phyloP scores from a whole-genome alignment of 495 filamentous ascomycete genomes.

The Rhypophila decipiens region DNA sequence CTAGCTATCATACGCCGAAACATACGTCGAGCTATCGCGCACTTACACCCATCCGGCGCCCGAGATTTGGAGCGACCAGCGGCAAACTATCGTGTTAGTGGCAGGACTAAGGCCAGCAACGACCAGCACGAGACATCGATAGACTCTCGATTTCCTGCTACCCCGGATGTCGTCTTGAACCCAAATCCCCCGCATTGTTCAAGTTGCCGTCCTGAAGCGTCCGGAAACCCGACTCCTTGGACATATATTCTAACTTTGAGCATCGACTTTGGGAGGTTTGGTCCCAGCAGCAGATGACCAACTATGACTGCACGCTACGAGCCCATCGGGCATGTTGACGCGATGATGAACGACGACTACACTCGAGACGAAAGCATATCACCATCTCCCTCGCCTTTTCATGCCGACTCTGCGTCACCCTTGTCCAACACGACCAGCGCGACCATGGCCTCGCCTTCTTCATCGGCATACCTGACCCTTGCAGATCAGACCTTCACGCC shows the following conservation, averaged over 20 bases:
- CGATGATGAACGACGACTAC: conserved; percentile 13
- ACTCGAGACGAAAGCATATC: conserved; percentile 14
- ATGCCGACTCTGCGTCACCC: conserved; percentile 1
- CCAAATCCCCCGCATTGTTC: too few species aligned
- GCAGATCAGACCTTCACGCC: conserved; percentile 37
- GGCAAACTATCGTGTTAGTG: too few species aligned
- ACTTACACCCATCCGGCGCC: too few species aligned
- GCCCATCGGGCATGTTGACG: conserved; percentile 22
- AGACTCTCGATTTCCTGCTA: too few species aligned
- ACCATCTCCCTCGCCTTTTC: not conserved
- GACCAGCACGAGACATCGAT: too few species aligned
- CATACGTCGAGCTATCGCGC: conserved; percentile 6
- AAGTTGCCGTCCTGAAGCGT: too few species aligned
- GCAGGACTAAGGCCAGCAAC: too few species aligned
- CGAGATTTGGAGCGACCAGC: too few species aligned
- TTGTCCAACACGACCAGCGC: conserved; percentile 14
- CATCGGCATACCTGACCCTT: conserved; percentile 22
- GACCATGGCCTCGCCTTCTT: conserved; percentile 14
- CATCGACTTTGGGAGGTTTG: too few species aligned
- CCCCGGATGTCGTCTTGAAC: too few species aligned
- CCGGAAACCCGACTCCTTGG: too few species aligned
- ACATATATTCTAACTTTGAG: too few species aligned
- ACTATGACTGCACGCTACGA: conserved; percentile 30
- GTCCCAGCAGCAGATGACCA: not conserved
- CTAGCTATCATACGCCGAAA: not conserved